Base-by-base conservation (phyloP, 192 early-diverging fungal species). In the Phycomyces nitens region DNA sequence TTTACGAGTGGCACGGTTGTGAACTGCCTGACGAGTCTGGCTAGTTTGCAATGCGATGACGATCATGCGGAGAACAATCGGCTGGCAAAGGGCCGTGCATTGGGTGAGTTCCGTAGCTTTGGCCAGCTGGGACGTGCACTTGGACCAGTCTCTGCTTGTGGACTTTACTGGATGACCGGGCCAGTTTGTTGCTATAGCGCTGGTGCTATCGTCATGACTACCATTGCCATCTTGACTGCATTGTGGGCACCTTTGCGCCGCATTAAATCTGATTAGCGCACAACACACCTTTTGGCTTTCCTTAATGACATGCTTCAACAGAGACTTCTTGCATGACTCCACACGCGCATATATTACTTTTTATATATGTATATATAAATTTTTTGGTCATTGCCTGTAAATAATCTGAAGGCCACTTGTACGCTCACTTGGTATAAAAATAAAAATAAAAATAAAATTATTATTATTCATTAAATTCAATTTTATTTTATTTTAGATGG, bases 1-100 rank as follows among this genome's bases (percentile, higher is more conserved):
- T 79, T 99, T 51, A 93, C 97, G 0, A 91, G 88, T 61, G 97
- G 94, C 11, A 99, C 97, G 0, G 97, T 99, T 0, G 95, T 96
- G 39, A 97, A 91, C 67, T 90, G 87, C 50, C 72, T 99, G 41
- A 99, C 92, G 2, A 82, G 84, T 41, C 50, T 94, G 62, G 90
- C 88, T 18, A 85, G 84, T 71, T 60, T 87, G 42, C 79, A 82
- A 43, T 81, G 85, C 55, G 71, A 73, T 42, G 77, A 74, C 8
- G 69, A 75, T 39, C 52, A 64, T 15, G 49, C 64, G 38, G 47
- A 56, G 21, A 34, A 56, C n/a, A 67, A 61, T 51, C 62, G 65
- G 5, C 71, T 79, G 18, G 62, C 78, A 3, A 86, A 83, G 24
- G 94, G 97, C 23, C 72, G 81, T 22, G 80, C 88, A 0, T 76